Evolutionary conservation across 345 rosid species (phyloP).

Genomic region (Excoecaria cochinchinensis): DNA sequence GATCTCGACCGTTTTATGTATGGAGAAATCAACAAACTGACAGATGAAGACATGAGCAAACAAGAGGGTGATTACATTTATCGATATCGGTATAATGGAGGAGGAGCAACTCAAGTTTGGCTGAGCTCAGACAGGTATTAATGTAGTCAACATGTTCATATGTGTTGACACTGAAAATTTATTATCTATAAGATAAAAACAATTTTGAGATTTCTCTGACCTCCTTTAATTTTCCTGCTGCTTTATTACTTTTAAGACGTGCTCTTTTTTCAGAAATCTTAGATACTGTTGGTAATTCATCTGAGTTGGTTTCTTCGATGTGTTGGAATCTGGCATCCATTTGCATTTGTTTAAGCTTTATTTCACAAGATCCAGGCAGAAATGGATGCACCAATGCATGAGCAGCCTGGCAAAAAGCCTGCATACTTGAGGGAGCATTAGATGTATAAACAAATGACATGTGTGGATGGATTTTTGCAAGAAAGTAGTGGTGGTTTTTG

Average conservation of each 20-base stretch:
- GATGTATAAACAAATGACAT: not conserved
- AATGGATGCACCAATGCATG: no score
- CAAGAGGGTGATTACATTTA: conserved; percentile 96
- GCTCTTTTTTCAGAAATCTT: not conserved
- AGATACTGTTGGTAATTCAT: not conserved
- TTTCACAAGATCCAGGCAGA: no score
- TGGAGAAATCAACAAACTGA: conserved; percentile 53
- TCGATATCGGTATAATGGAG: conserved; percentile 93
- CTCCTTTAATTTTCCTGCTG: conserved; percentile 3
- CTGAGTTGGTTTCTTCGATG: not conserved
- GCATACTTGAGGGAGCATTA: not conserved
- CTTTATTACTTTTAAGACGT: not conserved
- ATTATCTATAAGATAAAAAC: not conserved
- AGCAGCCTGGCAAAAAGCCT: not conserved
- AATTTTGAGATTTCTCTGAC: not conserved
- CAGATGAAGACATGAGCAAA: conserved; percentile 75
- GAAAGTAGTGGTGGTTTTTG: not conserved
- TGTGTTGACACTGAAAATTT: not conserved
- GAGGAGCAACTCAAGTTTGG: conserved; percentile 99
- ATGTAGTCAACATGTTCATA: not conserved
- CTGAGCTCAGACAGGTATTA: conserved; percentile 82
- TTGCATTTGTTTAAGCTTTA: no score
- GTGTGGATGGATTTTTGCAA: not conserved
- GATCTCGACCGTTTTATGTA: conserved; percentile 71
- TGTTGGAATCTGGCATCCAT: not conserved